Percentiles rank a stretch among this genome's conserved stretches.
Conservation (phyloP, 2,329 filamentous ascomycete genomes). For the Colletotrichum sp. region DNA sequence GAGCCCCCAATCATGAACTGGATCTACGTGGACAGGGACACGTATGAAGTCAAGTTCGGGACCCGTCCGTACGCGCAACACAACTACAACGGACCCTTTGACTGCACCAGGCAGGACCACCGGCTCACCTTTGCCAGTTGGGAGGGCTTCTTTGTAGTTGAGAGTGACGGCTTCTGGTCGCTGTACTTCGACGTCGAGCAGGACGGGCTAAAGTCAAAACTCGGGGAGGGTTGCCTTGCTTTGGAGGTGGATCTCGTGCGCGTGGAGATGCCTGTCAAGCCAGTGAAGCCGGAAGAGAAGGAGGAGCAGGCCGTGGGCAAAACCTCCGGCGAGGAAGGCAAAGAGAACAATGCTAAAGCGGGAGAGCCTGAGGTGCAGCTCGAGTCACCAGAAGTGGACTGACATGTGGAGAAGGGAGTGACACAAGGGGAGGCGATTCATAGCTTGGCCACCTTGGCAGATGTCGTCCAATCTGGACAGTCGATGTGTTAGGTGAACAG, state of each 20-base stretch:
- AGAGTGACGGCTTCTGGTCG: slow-evolving; percentile 48
- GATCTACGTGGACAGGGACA: slow-evolving; percentile 52
- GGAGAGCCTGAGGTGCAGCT: background rate
- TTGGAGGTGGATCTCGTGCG: slow-evolving; percentile 60
- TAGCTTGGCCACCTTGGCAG: background rate
- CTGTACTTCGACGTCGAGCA: slow-evolving; percentile 54
- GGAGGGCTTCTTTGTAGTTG: slow-evolving; percentile 55
- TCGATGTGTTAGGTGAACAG: background rate
- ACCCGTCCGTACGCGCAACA: slow-evolving; percentile 45
- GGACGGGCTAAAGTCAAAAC: slow-evolving; percentile 47
- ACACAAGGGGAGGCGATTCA: background rate
- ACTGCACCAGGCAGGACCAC: slow-evolving; percentile 56
- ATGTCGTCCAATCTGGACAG: background rate
- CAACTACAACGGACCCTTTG: slow-evolving; percentile 51
- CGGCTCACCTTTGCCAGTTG: slow-evolving; percentile 53
- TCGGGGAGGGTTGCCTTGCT: slow-evolving; percentile 51
- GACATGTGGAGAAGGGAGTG: background rate
- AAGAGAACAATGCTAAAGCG: background rate
- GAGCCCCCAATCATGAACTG: slow-evolving; percentile 56
- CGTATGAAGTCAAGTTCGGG: slow-evolving; percentile 52
- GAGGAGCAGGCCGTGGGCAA: background rate
- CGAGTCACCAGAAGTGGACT: background rate
- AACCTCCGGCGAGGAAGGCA: background rate
- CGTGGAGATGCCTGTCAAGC: slow-evolving; percentile 46
- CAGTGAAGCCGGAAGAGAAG: background rate